phyloP scores from a whole-genome alignment of 495 filamentous ascomycete species.

The Coniosporium apollinis region DNA sequence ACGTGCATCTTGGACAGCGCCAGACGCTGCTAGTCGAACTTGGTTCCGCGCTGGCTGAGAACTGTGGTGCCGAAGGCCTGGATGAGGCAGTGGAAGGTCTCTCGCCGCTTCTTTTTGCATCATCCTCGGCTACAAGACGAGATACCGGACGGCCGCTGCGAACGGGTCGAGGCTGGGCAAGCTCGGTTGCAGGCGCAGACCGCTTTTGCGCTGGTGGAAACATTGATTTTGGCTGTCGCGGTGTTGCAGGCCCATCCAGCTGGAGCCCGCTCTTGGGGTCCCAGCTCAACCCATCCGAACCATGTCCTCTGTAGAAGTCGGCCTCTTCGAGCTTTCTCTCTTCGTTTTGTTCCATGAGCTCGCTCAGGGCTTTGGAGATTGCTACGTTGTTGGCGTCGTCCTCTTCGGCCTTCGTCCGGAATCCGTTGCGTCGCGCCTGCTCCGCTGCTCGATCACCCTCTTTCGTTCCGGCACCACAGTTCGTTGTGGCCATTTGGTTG shows the following conservation, averaged over 20 bases:
- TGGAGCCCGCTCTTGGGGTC: slow-evolving; percentile 16
- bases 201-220: neutral
- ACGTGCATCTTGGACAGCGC: slow-evolving; percentile 65
- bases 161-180: neutral
- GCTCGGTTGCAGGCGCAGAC: neutral
- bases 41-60: slow-evolving; percentile 4
- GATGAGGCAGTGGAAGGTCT: slow-evolving; percentile 2
- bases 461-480: slow-evolving; percentile 57
- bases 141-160: slow-evolving; percentile 1
- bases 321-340: slow-evolving; percentile 48
- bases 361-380: slow-evolving; percentile 76
- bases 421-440: slow-evolving; percentile 53
- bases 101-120: neutral
- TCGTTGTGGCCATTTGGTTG: slow-evolving; percentile 41
- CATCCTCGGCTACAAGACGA: neutral
- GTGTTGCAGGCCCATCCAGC: slow-evolving; percentile 27
- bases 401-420: slow-evolving; percentile 70
- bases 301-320: slow-evolving; percentile 16
- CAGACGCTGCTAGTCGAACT: slow-evolving; percentile 29
- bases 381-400: slow-evolving; percentile 81
- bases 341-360: slow-evolving; percentile 75
- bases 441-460: slow-evolving; percentile 46
- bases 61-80: neutral
- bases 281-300: slow-evolving; percentile 20
- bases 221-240: neutral